These are phyloP conservation scores for Mucor plumbeus DNA, from an alignment of 371 early-diverging fungal species.

Conservation along the genomic window DNA sequence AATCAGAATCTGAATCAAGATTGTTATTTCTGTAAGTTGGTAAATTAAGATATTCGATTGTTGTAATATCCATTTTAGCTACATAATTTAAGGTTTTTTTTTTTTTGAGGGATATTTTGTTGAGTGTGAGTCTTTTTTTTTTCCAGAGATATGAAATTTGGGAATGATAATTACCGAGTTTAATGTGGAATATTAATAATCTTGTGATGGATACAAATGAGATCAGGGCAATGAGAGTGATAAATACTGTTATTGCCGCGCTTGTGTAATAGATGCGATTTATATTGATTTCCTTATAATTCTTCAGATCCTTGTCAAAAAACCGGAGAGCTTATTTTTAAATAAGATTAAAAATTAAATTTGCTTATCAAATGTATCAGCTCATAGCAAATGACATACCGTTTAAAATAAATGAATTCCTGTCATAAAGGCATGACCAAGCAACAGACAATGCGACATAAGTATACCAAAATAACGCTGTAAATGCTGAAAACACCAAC, in stretches of 20 bases:
- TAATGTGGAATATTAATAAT: slow-evolving; percentile 54
- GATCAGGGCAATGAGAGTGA: slow-evolving; percentile 20
- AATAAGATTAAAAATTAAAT: too few species aligned
- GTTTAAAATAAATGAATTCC: slow-evolving; percentile 34
- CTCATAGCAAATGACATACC: slow-evolving; percentile 25
- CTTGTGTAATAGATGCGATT: slow-evolving; percentile 9
- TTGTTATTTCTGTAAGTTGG: not conserved
- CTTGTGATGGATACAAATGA: slow-evolving; percentile 44
- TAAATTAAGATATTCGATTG: slow-evolving; percentile 53
- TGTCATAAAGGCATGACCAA: slow-evolving; percentile 38
- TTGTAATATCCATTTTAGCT: slow-evolving; percentile 52
- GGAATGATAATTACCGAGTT: slow-evolving; percentile 37
- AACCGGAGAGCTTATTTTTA: not conserved
- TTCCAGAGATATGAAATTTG: not conserved
- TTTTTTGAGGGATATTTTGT: slow-evolving; percentile 7
- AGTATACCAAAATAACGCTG: slow-evolving; percentile 39
- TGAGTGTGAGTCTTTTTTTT: slow-evolving; percentile 3
- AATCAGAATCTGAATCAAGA: slow-evolving; percentile 3
- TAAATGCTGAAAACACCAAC: slow-evolving; percentile 33
- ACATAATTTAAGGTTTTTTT: not conserved
- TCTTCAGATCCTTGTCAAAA: not conserved
- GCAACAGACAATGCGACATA: slow-evolving; percentile 31
- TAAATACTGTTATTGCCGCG: slow-evolving; percentile 12
- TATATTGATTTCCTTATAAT: not conserved
- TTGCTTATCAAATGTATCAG: not conserved